Evolutionary conservation across 2,329 filamentous ascomycete genomes (phyloP), one percentile per base, ranked within the genome.

Genomic region (Phaeosphaeria sp.): DNA sequence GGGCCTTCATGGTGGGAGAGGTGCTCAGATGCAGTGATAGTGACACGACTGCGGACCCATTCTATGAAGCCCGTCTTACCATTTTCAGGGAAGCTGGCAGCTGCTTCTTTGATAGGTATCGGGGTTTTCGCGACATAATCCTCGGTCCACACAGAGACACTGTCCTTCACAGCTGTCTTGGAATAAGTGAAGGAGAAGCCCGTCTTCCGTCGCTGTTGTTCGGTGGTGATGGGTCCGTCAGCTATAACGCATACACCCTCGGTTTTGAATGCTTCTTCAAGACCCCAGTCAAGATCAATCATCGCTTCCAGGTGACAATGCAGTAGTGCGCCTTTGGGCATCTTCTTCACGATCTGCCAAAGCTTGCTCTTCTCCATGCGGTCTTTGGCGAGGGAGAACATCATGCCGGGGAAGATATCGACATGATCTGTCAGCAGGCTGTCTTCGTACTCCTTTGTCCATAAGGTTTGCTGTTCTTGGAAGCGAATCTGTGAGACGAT

Each of bases 221-320:
- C 71, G 0, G 81, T 84, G 8, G 80, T 77, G 33, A 97, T 81
- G 7, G 87, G 81, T 1, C 79, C 79, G 39, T 86, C 80, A 15
- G 87, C 84, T 20, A 77, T 77, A 58, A 97, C 86, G 76, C 91
- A 89, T 70, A 97, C 89, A 1, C 91, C 91, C 0, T 89, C 86
- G 0, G 87, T 89, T 11, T 82, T 80, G 61, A 98, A 83, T 2
- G 91, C 86, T 67, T 90, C 83, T 6, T 89, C 85, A 40, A 96
- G 84, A 7, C 97, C 79, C 80, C 88, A 96, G 72, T 92, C 90
- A 63, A 93, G 87, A 74, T 97, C 91, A 49, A 96, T 90, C 88
- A 96, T 96, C 67, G 93, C 92, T 76, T 96, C 91, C 73, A 96
- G 81, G 77, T 98, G 93, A 44, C 92, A 92, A 79, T 98, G 93